These are phyloP conservation scores for Talaromyces sp. DNA, from an alignment of 2,329 filamentous ascomycete genomes.

Conservation along the genomic window DNA sequence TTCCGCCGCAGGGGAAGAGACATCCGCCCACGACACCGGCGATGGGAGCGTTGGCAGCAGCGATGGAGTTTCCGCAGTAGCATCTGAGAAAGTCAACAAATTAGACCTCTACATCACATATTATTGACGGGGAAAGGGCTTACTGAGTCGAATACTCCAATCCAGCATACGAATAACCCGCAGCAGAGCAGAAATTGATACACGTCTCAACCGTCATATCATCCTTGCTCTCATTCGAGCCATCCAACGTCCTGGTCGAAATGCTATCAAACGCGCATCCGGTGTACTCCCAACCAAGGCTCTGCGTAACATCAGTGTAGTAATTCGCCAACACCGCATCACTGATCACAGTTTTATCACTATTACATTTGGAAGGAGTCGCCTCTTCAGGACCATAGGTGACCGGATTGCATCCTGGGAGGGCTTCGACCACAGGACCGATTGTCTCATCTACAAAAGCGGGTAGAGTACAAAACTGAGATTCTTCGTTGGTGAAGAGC, in stretches of 20 bases:
- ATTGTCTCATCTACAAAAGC: conserved; percentile 35
- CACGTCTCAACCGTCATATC: conserved; percentile 29
- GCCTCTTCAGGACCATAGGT: conserved; percentile 34
- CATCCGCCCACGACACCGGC: conserved; percentile 26
- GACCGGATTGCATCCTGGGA: conserved; percentile 28
- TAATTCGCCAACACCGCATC: conserved; percentile 19
- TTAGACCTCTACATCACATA: no score
- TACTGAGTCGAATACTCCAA: conserved; percentile 26
- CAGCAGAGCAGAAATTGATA: conserved; percentile 28
- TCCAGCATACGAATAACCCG: conserved; percentile 32
- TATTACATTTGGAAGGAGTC: conserved; percentile 21
- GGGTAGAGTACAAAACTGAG: conserved; percentile 52
- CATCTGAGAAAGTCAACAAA: background rate
- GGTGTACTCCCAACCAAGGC: conserved; percentile 55
- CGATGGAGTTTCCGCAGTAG: conserved; percentile 16
- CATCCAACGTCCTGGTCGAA: conserved; percentile 35
- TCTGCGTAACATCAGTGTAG: conserved; percentile 44
- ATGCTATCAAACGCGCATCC: conserved; percentile 57
- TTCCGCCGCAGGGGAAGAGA: conserved; percentile 25
- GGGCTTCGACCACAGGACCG: conserved; percentile 21
- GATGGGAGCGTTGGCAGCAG: conserved; percentile 20
- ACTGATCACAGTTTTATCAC: background rate
- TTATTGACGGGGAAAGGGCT: background rate
- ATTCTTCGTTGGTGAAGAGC: conserved; percentile 53
- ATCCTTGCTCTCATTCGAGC: conserved; percentile 21